Base-by-base conservation (phyloP, 129 eudicot genomes). In the Centella asiatica region DNA sequence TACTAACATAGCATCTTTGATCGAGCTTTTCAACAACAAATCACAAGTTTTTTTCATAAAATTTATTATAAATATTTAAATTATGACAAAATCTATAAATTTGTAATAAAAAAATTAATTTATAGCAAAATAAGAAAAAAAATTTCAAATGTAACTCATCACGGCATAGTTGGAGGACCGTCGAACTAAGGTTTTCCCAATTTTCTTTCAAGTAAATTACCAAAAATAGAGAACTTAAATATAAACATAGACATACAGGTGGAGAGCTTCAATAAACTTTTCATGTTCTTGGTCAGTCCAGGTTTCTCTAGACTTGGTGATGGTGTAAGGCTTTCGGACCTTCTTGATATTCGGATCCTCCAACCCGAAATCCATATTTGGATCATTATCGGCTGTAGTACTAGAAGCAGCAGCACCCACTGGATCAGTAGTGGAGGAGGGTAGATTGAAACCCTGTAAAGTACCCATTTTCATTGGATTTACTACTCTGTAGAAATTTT, bases 241-340 rank as follows among this genome's bases (percentile, higher is more conserved):
- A n/a, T 25, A 56, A 8, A 55, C 1, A 52, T 0, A n/a, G 7
- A 17, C 95, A 76, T 63, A 90, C 97, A 90, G 82, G 61, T 90
- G 97, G 27, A 90, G 97, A 17, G 97, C 97, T 81, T 90, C 97
- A 66, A 90, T 92, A 64, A 90, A 90, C 78, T 90, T 90, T 71
- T 90, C 97, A 60, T 90, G 97, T 74, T 90, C 97, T 29, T 95
- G 95, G 2, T 89, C 97, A 3, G 97, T 85, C 97, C 97, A 89
- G 65, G 87, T 89, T 77, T 89, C 97, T n/a, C 97, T 74, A n/a
- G 97, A 89, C 83, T 89, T 89, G 22, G 85, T 76, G 62, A 89
- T 89, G 60, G 97, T 89, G 80, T 89, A 89, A 32, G 95, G 97
- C 70, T 89, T 89, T 17, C 97, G 80, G 44, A 89, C 60, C 79